These are phyloP conservation scores for Penicillium olsonii DNA, from an alignment of 2,329 filamentous ascomycete genomes.

Conservation along the genomic window DNA sequence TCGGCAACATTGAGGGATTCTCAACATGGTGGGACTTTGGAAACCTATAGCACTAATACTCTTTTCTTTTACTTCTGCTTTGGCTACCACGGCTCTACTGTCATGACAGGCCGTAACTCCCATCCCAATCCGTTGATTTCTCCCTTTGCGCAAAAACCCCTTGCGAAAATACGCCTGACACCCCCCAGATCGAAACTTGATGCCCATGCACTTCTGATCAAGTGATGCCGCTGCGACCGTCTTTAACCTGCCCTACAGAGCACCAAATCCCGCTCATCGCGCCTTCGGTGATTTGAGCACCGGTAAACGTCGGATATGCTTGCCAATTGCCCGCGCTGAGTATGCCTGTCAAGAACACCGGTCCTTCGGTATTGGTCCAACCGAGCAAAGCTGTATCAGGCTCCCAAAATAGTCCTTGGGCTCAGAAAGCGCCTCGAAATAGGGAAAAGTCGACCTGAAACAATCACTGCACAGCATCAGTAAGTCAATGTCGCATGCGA, in stretches of 20 bases:
- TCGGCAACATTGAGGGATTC: constrained; percentile 35
- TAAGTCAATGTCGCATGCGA: constrained; percentile 67
- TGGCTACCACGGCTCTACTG: constrained; percentile 6
- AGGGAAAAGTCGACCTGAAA: constrained; percentile 67
- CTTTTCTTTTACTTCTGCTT: constrained; percentile 25
- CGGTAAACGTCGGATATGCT: constrained; percentile 64
- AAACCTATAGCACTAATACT: constrained; percentile 32
- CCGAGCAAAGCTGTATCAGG: constrained; percentile 65
- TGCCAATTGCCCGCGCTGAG: constrained; percentile 61
- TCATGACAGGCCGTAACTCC: constrained; percentile 9
- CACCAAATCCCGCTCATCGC: constrained; percentile 59
- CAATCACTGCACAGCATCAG: constrained; percentile 68
- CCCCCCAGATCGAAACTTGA: neutral
- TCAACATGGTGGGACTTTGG: constrained; percentile 41
- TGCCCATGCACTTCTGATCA: constrained; percentile 1
- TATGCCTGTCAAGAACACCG: too few species aligned
- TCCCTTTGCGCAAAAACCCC: constrained; percentile 16
- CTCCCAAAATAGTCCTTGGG: constrained; percentile 56
- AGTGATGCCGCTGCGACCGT: constrained; percentile 18
- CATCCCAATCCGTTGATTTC: neutral
- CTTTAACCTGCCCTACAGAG: constrained; percentile 52
- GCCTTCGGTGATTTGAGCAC: constrained; percentile 59
- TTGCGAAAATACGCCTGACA: constrained; percentile 14
- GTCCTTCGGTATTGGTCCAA: constrained; percentile 65
- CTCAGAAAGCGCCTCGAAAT: constrained; percentile 62